Base-by-base conservation (phyloP, 1,284 basidiomycete species). In the Cryptococcus wingfieldii region DNA sequence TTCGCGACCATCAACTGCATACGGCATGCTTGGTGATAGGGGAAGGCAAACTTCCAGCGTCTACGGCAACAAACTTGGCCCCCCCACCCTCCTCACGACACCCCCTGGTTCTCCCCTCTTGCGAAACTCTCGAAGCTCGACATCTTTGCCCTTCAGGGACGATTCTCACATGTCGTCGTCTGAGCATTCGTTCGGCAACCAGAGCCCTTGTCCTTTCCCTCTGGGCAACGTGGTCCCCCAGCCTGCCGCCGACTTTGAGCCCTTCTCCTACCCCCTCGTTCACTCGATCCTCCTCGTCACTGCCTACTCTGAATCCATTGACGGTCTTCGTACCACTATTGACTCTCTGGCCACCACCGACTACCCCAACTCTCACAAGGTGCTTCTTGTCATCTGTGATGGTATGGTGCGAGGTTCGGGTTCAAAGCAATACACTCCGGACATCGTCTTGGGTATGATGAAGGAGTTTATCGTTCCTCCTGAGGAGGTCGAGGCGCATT, bases 331-430 rank as follows among this genome's bases (percentile, higher is more conserved):
- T 39, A 98, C 96, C 8, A 99, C 96, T 0, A 80, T 99, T 25
- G 95, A 99, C 78, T 98, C 95, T 16, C 84, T 99, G 25, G 93
- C 94, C 5, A 98, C 95, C 7, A 98, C 95, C 45, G 94, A 98
- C 77, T 99, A 98, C 72, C 95, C 95, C 28, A 98, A 98, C 80
- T 91, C 88, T 65, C 96, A 98, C 81, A 98, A 98, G 75, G 75
- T 98, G 52, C 86, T 99, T 59, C 80, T 98, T 58, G 87, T 99
- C 70, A 95, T 99, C 64, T 91, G 93, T 47, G 96, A 99, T 74
- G 96, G 96, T 68, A 91, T 97, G 86, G 96, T 98, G 70, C 93
- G 94, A 80, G 96, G 96, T 67, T 87, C 85, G 25, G 93, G 92
- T 10, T 95, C 95, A 66, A 77, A 82, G 54, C 73, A 90, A 74